These are phyloP conservation scores for Dendrobium chrysotoxum DNA, from an alignment of 106 monocot genomes.

Conservation along the genomic window DNA sequence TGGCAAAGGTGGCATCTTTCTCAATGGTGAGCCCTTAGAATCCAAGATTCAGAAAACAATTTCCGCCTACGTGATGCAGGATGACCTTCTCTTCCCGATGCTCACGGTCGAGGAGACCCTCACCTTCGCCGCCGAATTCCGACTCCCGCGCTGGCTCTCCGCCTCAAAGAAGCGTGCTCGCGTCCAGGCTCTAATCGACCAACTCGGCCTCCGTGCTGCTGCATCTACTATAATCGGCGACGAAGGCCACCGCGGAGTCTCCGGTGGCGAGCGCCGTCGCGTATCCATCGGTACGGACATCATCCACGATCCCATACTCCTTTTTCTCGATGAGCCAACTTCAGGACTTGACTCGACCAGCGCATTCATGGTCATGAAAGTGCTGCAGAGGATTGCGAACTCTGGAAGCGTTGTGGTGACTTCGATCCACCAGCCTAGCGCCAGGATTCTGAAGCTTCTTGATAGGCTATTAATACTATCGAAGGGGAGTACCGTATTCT, in stretches of 20 bases:
- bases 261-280: conserved; percentile 44
- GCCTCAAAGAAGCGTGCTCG: conserved; percentile 15
- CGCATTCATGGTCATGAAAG: conserved; percentile 37
- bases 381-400: conserved; percentile 40
- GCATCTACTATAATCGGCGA: conserved; percentile 38
- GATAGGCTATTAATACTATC: conserved; percentile 42
- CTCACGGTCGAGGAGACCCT: conserved; percentile 60
- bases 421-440: conserved; percentile 56
- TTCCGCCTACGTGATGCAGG: conserved; percentile 68
- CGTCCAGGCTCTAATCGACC: conserved; percentile 43
- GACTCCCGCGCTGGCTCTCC: conserved; percentile 30
- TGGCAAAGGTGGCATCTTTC: conserved; percentile 26
- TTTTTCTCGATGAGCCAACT: conserved; percentile 58
- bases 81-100: conserved; percentile 56
- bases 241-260: conserved; percentile 40
- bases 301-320: conserved; percentile 38
- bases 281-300: conserved; percentile 53
- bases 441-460: conserved; percentile 35
- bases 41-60: conserved; percentile 37
- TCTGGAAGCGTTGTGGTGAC: conserved; percentile 48
- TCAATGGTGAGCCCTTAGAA: conserved; percentile 55
- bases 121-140: conserved; percentile 44
- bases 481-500: conserved; percentile 23
- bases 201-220: conserved; percentile 26
- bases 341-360: conserved; percentile 48